phyloP scores from a whole-genome alignment of 805 yeast genomes.

The Zygosaccharomyces pseudorouxii region DNA sequence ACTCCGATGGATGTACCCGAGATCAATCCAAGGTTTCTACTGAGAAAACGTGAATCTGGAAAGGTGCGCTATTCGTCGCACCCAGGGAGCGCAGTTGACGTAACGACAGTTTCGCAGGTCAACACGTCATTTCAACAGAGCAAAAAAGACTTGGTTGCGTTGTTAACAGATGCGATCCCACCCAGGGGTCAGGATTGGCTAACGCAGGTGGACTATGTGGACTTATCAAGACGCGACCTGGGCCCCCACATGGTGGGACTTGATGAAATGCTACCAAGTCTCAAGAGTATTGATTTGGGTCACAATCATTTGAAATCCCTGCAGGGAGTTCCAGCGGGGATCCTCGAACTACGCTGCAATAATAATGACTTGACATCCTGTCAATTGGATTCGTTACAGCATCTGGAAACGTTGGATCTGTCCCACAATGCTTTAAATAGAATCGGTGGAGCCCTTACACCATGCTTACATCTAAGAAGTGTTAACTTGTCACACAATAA shows the following conservation, averaged over 20 bases:
- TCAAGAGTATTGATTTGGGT: slow-evolving; percentile 18
- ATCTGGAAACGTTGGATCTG: slow-evolving; percentile 23
- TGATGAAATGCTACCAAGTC: slow-evolving; percentile 22
- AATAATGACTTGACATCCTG: slow-evolving; percentile 20
- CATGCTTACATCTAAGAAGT: slow-evolving; percentile 17
- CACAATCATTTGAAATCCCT: slow-evolving; percentile 22
- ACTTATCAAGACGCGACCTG: slow-evolving; percentile 11
- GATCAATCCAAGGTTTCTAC: slow-evolving; percentile 16
- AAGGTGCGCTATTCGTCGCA: background rate
- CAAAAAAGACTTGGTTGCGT: slow-evolving; percentile 23
- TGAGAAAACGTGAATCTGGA: slow-evolving; percentile 3
- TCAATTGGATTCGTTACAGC: slow-evolving; percentile 16
- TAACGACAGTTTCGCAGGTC: slow-evolving; percentile 16
- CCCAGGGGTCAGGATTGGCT: slow-evolving; percentile 10
- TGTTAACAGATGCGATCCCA: slow-evolving; percentile 21
- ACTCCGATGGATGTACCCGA: slow-evolving; percentile 30
- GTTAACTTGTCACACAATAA: slow-evolving; percentile 24
- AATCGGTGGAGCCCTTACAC: slow-evolving; percentile 16
- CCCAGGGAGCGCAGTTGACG: slow-evolving; percentile 3
- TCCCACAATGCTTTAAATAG: slow-evolving; percentile 19
- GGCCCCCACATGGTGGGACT: slow-evolving; percentile 20
- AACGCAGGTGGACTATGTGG: slow-evolving; percentile 11
- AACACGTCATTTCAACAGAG: slow-evolving; percentile 24
- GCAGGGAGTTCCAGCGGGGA: slow-evolving; percentile 18
- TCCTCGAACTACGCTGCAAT: slow-evolving; percentile 14